These are phyloP conservation scores for Pulveroboletus sp. DNA, from an alignment of 768 basidiomycete genomes.

Conservation along the genomic window DNA sequence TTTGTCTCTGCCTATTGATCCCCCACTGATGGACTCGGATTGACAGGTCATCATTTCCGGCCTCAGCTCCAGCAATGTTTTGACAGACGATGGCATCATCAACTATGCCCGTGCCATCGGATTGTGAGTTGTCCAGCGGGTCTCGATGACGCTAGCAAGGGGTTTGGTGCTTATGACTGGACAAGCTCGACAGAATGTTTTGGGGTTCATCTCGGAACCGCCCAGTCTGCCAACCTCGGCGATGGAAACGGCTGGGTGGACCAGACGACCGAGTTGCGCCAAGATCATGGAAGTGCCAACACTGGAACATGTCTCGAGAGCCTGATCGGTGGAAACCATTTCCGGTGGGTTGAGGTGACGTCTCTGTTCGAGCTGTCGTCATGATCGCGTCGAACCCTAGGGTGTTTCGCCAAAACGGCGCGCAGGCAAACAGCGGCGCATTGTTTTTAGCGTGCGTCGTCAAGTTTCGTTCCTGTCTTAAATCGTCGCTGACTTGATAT, in stretches of 20 bases:
- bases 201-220: slow-evolving; percentile 33
- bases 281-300: slow-evolving; percentile 36
- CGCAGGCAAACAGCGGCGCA: slow-evolving; percentile 43
- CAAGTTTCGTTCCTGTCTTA: too few relatives aligned
- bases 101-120: slow-evolving; percentile 62
- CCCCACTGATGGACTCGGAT: background rate
- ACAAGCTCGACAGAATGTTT: slow-evolving; percentile 40
- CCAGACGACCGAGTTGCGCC: slow-evolving; percentile 42
- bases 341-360: slow-evolving; percentile 33
- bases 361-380: background rate
- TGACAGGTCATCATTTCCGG: slow-evolving; percentile 61
- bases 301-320: slow-evolving; percentile 46
- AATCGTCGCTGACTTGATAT: too few relatives aligned
- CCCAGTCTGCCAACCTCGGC: slow-evolving; percentile 43
- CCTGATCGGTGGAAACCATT: slow-evolving; percentile 45
- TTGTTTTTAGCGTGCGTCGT: slow-evolving; percentile 56
- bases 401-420: slow-evolving; percentile 57
- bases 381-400: slow-evolving; percentile 13
- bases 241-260: slow-evolving; percentile 44
- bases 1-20: background rate
- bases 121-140: slow-evolving; percentile 37
- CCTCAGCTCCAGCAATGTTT: slow-evolving; percentile 51
- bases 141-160: too few relatives aligned
- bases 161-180: slow-evolving; percentile 2
- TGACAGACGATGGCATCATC: slow-evolving; percentile 51